These are phyloP conservation scores for Bullera alba DNA, from an alignment of 768 basidiomycete genomes.

Conservation along the genomic window DNA sequence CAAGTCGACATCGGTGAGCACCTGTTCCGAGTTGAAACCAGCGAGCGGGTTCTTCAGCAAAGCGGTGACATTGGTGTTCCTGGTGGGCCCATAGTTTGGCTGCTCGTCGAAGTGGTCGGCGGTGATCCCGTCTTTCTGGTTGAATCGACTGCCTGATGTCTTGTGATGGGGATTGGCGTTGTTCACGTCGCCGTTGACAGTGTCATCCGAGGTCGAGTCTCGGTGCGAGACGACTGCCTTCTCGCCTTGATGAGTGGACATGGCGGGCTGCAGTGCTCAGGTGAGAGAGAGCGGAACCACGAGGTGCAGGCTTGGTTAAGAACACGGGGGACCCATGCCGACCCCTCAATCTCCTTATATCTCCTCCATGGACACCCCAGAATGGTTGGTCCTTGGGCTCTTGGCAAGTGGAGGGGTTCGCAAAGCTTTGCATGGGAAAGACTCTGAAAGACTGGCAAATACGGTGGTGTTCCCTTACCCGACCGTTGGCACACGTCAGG, in stretches of 20 bases:
- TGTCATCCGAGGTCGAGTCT: conserved; percentile 1
- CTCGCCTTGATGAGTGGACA: too few relatives aligned
- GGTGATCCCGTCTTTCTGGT: conserved; percentile 14
- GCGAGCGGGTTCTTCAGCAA: conserved; percentile 19
- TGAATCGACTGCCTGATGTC: background rate
- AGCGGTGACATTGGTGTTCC: background rate
- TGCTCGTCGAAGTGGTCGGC: conserved; percentile 11
- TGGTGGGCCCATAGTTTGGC: too few relatives aligned
- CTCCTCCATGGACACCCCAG: too few relatives aligned
- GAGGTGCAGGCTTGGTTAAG: too few relatives aligned
- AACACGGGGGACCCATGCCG: too few relatives aligned
- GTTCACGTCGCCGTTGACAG: conserved; percentile 6
- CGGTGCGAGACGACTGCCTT: background rate
- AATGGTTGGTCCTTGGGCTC: too few relatives aligned
- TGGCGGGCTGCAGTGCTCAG: too few relatives aligned
- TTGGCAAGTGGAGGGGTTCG: too few relatives aligned
- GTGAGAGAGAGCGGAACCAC: too few relatives aligned
- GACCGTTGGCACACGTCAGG: background rate
- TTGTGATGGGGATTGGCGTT: conserved; percentile 8
- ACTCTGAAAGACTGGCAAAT: background rate
- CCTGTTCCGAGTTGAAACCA: conserved; percentile 21
- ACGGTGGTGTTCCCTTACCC: background rate
- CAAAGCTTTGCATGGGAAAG: background rate
- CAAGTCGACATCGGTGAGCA: conserved; percentile 19
- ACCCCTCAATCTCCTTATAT: too few relatives aligned